Evolutionary conservation across 1,284 basidiomycete species (phyloP), one percentile per base, ranked within the genome.

Genomic region (Lentinus polychrous): DNA sequence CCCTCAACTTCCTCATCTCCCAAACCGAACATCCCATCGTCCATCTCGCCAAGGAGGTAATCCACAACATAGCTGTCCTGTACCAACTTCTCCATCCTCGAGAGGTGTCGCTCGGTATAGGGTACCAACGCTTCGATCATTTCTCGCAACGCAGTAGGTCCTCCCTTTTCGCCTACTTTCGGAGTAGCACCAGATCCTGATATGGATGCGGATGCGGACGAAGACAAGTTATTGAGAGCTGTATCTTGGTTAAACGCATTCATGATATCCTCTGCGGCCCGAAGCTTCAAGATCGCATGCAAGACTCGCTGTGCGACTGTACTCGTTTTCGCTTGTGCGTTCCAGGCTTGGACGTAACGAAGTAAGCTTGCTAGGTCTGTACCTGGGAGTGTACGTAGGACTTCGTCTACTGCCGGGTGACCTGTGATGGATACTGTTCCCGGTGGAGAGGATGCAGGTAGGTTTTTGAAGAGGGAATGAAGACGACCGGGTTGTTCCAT

Each of bases 41-140:
- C 92, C 93, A 96, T 97, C 73, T 94, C 91, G 23, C 81, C 81
- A 8, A 98, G 71, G 42, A 96, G 78, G 57, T 91, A 96, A 64
- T 98, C 94, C 47, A 98, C 78, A 57, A 96, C 83, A 59, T 91
- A 94, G 62, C 90, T 94, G 62, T 98, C 95, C 67, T 95, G 89
- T 37, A 95, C 76, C 50, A 95, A 70, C 57, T 85, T 79, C 55
- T 96, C 92, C 63, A 94, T 80, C 52, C 95, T 75, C 24, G 81
- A 69, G 41, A 94, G 79, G 68, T 99, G 95, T 41, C 95, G 77
- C 64, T 95, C 91, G 8, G 94, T 95, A 65, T 99, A 99, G 8
- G 95, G 92, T 48, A 97, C 77, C 48, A 97, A 69, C 1, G 82
- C 86, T 41, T 94, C 91, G 4, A 97, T 67, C 49, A 96, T 65